A percentile compares a stretch with the other conserved stretches of the same genome.
Conservation (phyloP, 2,329 filamentous ascomycete species). For the Hymenoscyphus scutula region DNA sequence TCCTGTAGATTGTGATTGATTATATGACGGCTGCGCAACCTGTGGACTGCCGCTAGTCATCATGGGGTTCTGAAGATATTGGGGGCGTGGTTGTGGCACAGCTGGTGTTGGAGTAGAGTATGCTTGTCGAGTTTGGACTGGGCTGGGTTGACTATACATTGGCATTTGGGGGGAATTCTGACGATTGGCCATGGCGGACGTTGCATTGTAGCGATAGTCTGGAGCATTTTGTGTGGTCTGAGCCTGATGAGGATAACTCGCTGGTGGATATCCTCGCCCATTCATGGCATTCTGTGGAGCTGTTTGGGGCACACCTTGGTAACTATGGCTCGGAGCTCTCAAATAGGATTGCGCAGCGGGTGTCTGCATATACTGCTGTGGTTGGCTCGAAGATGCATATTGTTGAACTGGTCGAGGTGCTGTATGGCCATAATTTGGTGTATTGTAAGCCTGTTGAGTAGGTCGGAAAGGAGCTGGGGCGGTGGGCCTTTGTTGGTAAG, state of each 20-base stretch:
- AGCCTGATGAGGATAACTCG: conserved; percentile 29
- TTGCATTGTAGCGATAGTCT: conserved; percentile 31
- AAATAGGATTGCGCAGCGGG: conserved; percentile 26
- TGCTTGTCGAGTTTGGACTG: conserved; percentile 20
- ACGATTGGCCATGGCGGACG: conserved; percentile 22
- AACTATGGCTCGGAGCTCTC: conserved; percentile 27
- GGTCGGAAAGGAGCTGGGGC: conserved; percentile 31
- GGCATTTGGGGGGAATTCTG: conserved; percentile 35
- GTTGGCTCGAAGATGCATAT: conserved; percentile 26
- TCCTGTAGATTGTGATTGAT: conserved; percentile 19
- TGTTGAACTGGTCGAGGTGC: conserved; percentile 30
- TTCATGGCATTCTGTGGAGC: conserved; percentile 25
- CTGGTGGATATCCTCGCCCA: conserved; percentile 30
- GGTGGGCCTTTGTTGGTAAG: conserved; percentile 31
- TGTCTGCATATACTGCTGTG: conserved; percentile 27
- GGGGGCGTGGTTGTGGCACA: conserved; percentile 24
- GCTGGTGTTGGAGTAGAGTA: conserved; percentile 30
- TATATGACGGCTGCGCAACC: conserved; percentile 24
- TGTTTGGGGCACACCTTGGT: conserved; percentile 28
- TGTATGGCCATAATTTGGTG: conserved; percentile 34
- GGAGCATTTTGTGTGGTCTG: conserved; percentile 30
- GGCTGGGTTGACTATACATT: conserved; percentile 29
- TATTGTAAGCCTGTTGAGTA: conserved; percentile 25
- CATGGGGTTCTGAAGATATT: conserved; percentile 26
- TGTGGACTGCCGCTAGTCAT: conserved; percentile 30